Evolutionary conservation across 1,139 yeast genomes (phyloP), one percentile per base, ranked within the genome.

Genomic region (Lodderomyces margitis): DNA sequence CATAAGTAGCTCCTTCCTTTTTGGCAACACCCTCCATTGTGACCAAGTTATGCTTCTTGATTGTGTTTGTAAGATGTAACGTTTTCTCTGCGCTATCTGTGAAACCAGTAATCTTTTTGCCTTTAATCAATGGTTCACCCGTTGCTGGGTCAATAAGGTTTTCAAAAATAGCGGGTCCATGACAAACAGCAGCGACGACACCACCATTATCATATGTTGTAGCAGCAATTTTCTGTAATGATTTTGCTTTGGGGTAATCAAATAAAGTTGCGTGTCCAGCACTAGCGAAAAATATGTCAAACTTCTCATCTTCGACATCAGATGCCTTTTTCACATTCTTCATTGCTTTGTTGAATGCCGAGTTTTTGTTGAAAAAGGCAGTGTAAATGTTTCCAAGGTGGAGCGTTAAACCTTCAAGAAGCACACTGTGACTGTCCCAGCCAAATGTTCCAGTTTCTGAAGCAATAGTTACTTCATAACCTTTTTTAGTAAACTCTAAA

Each of bases 151-250:
- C 15, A 15, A 28, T 28, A 9, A 80, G 58, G 37, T 69, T 66
- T 28, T 67, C 73, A 44, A 81, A 74, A 47, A 80, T 67, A 32
- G 73, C 71, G 10, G 85, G 83, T 4, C 86, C 87, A 50, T 81
- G 87, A 60, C 87, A 81, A 19, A 81, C 85, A n/a, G 86, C 83
- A 32, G 80, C 57, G 19, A 81, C 74, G 32, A 78, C 71, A 39
- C 84, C 84, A 28, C 75, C 76, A 28, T 70, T 61, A 34, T 62
- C 63, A 55, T 74, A 78, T 40, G 80, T 71, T 11, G 62, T 59
- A 34, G 65, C 61, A 24, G 80, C 80, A 37, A 78, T 48, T 21
- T 57, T 50, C 44, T 74, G 79, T 40, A 80, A 61, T 11, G 54
- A 67, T 5, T 56, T 58, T 14, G 83, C 83, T 3, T 58, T 62